Evolutionary conservation across 768 basidiomycete genomes (phyloP).

Genomic region (Mycena latifolia): DNA sequence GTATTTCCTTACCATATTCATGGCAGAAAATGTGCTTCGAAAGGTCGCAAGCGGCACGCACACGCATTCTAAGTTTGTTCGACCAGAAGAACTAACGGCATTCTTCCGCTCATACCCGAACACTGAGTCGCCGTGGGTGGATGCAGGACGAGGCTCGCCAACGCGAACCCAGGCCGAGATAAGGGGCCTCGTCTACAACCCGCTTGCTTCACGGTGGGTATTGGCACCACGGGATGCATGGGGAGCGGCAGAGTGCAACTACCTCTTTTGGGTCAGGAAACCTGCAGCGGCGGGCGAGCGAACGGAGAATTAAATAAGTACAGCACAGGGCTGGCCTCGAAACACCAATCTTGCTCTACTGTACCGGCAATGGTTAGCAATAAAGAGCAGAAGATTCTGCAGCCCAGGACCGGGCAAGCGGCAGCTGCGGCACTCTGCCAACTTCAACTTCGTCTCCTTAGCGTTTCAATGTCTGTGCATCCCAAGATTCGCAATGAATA

Average conservation of each 20-base stretch:
- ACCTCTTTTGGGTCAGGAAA: constrained; percentile 90
- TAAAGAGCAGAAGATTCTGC: no score
- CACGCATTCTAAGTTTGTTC: constrained; percentile 90
- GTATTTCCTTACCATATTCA: constrained; percentile 62
- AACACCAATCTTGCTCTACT: no score
- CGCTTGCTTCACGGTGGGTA: constrained; percentile 76
- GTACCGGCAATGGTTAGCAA: no score
- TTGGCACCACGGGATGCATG: constrained; percentile 71
- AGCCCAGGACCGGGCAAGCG: no score
- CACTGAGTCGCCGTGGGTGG: constrained; percentile 21
- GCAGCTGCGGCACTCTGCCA: no score
- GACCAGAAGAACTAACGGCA: constrained; percentile 84
- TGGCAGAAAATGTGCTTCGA: constrained; percentile 86
- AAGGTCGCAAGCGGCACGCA: constrained; percentile 92
- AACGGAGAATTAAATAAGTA: neutral
- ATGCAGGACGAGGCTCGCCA: constrained; percentile 46
- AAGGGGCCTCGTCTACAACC: constrained; percentile 84
- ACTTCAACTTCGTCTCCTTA: no score
- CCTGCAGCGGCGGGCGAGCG: constrained; percentile 49
- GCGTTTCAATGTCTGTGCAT: no score
- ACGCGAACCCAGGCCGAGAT: constrained; percentile 80
- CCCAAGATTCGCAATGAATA: no score
- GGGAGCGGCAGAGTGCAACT: constrained; percentile 76
- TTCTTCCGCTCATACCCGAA: constrained; percentile 78
- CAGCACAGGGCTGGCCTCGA: no score